Base-by-base conservation (phyloP, 2,329 filamentous ascomycete species). In the Alternaria sp. region DNA sequence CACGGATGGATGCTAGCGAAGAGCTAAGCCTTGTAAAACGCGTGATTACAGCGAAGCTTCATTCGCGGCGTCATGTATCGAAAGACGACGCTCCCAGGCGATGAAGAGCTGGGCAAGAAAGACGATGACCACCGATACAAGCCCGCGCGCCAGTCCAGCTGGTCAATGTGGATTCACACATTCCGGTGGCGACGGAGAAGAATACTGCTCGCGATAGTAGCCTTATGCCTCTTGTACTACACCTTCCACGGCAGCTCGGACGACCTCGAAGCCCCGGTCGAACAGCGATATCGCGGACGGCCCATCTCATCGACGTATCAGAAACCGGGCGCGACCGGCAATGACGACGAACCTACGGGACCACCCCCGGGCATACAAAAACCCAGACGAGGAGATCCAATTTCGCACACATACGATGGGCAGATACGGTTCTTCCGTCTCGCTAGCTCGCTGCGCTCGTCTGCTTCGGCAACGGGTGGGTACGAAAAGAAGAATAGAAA, bases 361-460 rank as follows among this genome's bases (percentile, higher is more conserved):
- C 57, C 76, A 11, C 77, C 77, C 13, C 68, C 69, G 19, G 77
- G 75, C 50, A 57, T 66, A n/a, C 62, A 56, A 6, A 61, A 57
- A 4, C 67, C 72, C 12, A 65, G 59, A 54, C 64, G 57, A 11
- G 72, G 73, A 10, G 61, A 68, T 4, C 12, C 65, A 3, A 36
- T 58, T 5, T 66, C 70, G 10, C 74, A 72, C 17, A 66, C 66
- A 54, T 95, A 90, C 77, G 87, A 90, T 66, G 93, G 92, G 1
- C 87, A 87, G 2, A 85, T 96, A 69, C 88, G 84, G 70, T 94
- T 93, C 74, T 87, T 86, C 69, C 79, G 87, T 11, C 85, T 97
- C 45, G 87, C 86, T 1, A 74, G 79, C 17, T 89, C 90, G 4
- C 82, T 97, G 44, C 86, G 89, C 49, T 84, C 83, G 12, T 49